Percentiles rank a stretch among this genome's conserved stretches.
phyloP scores from a whole-genome alignment of 495 filamentous ascomycete species.

The Xylaria longipes region DNA sequence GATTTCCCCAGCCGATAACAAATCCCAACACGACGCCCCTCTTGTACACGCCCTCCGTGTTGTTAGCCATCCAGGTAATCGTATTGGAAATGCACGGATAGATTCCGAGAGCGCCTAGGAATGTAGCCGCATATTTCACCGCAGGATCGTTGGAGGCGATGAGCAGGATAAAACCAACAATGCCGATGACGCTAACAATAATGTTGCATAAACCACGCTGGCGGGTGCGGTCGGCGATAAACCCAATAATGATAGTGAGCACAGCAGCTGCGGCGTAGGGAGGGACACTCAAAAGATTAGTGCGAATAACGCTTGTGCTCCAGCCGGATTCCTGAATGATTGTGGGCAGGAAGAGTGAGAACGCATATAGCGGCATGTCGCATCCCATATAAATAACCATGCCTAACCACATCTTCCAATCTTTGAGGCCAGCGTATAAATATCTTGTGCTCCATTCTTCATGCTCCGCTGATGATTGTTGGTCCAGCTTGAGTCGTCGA shows the following conservation, averaged over 20 bases:
- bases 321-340: constrained; percentile 83
- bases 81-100: constrained; percentile 94
- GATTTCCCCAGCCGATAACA: constrained; percentile 91
- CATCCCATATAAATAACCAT: constrained; percentile 82
- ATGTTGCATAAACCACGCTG: constrained; percentile 88
- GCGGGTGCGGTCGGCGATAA: constrained; percentile 76
- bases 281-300: constrained; percentile 86
- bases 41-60: constrained; percentile 92
- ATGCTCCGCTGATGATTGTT: constrained; percentile 79
- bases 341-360: constrained; percentile 86
- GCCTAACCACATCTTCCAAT: constrained; percentile 87
- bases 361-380: constrained; percentile 81
- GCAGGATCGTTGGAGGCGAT: constrained; percentile 63
- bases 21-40: constrained; percentile 85
- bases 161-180: constrained; percentile 81
- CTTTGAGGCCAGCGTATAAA: constrained; percentile 75
- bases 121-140: constrained; percentile 82
- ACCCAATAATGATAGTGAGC: constrained; percentile 78
- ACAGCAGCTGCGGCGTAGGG: constrained; percentile 86
- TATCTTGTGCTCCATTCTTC: constrained; percentile 80
- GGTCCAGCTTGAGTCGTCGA: constrained; percentile 72
- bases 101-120: constrained; percentile 87
- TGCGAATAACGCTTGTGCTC: constrained; percentile 55
- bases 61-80: constrained; percentile 88
- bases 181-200: constrained; percentile 68